Evolutionary conservation across 108 stramenopile species (phyloP).

Genomic region (Mediolabrus comicus): DNA sequence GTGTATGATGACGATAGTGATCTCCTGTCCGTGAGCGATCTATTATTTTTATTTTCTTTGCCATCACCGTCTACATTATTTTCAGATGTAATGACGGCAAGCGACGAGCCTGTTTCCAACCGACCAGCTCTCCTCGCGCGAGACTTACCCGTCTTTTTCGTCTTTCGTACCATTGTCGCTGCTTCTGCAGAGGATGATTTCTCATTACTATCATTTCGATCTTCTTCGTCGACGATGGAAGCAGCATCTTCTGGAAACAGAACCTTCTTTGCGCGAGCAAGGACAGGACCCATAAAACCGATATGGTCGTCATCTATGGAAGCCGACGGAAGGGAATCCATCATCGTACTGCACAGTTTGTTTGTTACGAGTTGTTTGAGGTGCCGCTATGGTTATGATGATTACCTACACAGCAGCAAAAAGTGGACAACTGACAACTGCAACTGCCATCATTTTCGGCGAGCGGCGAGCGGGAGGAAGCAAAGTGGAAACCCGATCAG

Average conservation of each 20-base stretch:
- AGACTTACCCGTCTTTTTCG: slow-evolving; percentile 5
- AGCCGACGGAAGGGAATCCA: too few relatives aligned
- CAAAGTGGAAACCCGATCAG: too few relatives aligned
- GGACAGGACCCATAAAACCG: slow-evolving; percentile 26
- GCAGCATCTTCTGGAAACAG: slow-evolving; percentile 19
- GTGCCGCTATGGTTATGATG: too few relatives aligned
- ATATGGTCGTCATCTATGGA: neutral
- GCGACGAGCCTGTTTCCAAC: slow-evolving; percentile 12
- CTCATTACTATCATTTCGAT: neutral
- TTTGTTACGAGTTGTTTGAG: too few relatives aligned
- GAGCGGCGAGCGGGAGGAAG: too few relatives aligned
- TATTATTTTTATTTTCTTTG: neutral
- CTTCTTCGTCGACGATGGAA: neutral
- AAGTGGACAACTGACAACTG: too few relatives aligned
- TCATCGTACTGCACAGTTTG: too few relatives aligned
- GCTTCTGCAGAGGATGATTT: slow-evolving; percentile 4
- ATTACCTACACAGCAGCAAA: too few relatives aligned
- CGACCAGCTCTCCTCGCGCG: slow-evolving; percentile 12
- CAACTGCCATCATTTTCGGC: too few relatives aligned
- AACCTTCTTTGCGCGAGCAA: slow-evolving; percentile 28
- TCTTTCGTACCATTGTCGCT: neutral
- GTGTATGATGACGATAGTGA: neutral
- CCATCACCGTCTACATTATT: neutral
- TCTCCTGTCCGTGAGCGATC: too few relatives aligned
- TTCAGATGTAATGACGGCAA: neutral